Base-by-base conservation (phyloP, 2,329 filamentous ascomycete genomes). In the Xylaria sp. region DNA sequence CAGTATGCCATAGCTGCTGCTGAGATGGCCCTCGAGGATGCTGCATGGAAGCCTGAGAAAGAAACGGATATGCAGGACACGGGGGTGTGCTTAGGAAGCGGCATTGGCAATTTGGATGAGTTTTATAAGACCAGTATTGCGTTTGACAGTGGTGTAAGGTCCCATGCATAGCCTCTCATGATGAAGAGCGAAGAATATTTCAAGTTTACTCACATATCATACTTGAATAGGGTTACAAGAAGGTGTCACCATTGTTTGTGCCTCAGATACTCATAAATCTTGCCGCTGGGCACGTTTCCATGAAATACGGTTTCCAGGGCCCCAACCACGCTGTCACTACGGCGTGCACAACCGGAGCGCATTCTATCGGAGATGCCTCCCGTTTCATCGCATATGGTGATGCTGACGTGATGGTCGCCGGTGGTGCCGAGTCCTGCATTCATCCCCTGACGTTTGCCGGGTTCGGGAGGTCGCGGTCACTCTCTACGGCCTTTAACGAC, bases 321-420 rank as follows among this genome's bases (percentile, higher is more conserved):
- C 96, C 96, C 4, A 98, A 97, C 78, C 96, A 98, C 80, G 89
- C 95, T 1, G 94, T 89, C 48, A 97, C 95, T 0, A 99, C 96
- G 13, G 96, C 96, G 67, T 99, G 96, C 79, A 98, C 96, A 0
- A 99, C 96, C 0, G 96, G 96, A 12, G 93, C 95, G 0, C 96
- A 99, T 82, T 94, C 94, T 1, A 91, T 99, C 59, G 96, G 95
- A 20, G 96, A 99, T 79, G 96, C 96, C 6, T 91, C 92, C n/a
- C 90, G 95, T 20, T 93, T 98, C 78, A 95, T 99, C 70, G 89
- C 91, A n/a, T 91, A 90, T 77, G 94, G 94, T 7, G 95, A 98
- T 78, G 95, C 95, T 55, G 88, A 97, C 79, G 91, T 98, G 64
- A 98, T 99, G 94, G 83, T 99, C 9, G 94, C 96, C n/a, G 96